Evolutionary conservation across 805 yeast genomes (phyloP).

Genomic region (Sugiyamaella floridensis): DNA sequence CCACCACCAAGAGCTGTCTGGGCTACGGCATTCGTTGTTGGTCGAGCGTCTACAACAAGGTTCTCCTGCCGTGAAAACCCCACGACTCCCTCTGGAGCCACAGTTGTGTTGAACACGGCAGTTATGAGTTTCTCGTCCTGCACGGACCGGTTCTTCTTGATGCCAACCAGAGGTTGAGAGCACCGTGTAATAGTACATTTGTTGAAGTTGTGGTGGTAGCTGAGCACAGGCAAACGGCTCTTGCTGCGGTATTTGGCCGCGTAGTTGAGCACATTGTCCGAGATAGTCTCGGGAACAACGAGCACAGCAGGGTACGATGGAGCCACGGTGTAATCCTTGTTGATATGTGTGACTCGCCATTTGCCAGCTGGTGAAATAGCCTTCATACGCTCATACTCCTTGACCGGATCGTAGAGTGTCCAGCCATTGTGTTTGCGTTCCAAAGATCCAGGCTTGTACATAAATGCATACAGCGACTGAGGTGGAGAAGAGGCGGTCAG

Average conservation of each 20-base stretch:
- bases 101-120: conserved; percentile 64
- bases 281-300: conserved; percentile 66
- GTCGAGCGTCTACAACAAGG: conserved; percentile 84
- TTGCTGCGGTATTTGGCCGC: conserved; percentile 85
- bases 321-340: conserved; percentile 55
- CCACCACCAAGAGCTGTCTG: conserved; percentile 98
- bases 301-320: conserved; percentile 65
- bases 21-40: conserved; percentile 90
- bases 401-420: conserved; percentile 53
- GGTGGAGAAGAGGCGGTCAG: conserved; percentile 51
- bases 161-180: conserved; percentile 87
- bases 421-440: conserved; percentile 67
- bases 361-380: conserved; percentile 16
- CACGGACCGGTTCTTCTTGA: conserved; percentile 77
- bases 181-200: conserved; percentile 75
- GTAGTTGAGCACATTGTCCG: conserved; percentile 76
- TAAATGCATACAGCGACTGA: conserved; percentile 69
- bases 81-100: conserved; percentile 23
- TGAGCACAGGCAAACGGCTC: conserved; percentile 71
- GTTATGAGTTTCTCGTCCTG: conserved; percentile 83
- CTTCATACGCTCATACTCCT: conserved; percentile 64
- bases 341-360: conserved; percentile 71
- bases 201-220: conserved; percentile 63
- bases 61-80: conserved; percentile 37
- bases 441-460: conserved; percentile 65